A percentile compares a stretch with the other conserved stretches of the same genome.
These are phyloP conservation scores for Triticum dicoccoides DNA, from an alignment of 176 grass and related monocot species.

Conservation along the genomic window DNA sequence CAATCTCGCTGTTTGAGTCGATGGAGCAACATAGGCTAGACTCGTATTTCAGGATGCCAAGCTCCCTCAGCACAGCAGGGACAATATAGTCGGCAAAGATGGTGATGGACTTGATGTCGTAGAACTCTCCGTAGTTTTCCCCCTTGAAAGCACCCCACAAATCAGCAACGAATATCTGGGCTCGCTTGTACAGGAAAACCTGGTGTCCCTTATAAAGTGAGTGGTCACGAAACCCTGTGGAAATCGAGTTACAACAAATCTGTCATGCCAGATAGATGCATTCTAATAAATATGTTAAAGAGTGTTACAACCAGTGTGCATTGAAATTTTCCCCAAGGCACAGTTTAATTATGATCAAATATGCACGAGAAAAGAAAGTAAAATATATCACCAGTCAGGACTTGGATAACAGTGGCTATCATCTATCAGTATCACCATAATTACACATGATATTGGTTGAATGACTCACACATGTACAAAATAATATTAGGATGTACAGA, in stretches of 20 bases:
- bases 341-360: not conserved
- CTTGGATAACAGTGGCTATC: not conserved
- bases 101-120: conserved; percentile 71
- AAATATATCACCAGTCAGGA: not conserved
- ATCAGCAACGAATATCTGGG: conserved; percentile 95
- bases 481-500: not conserved
- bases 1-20: conserved; percentile 73
- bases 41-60: conserved; percentile 86
- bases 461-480: not conserved
- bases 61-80: conserved; percentile 78
- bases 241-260: not conserved
- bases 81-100: conserved; percentile 96
- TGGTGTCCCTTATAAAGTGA: conserved; percentile 89
- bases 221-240: conserved; percentile 84
- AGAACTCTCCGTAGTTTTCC: conserved; percentile 64
- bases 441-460: not conserved
- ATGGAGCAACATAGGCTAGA: conserved; percentile 54
- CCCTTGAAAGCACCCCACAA: conserved; percentile 95
- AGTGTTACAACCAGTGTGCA: not conserved
- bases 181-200: conserved; percentile 97
- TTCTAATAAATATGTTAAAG: not conserved
- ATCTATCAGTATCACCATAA: not conserved
- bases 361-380: not conserved
- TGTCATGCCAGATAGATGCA: not conserved
- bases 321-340: not conserved